Percentiles rank a stretch among this genome's conserved stretches.
These are phyloP conservation scores for Acacia crassicarpa DNA, from an alignment of 306 rosid genomes.

Conservation along the genomic window DNA sequence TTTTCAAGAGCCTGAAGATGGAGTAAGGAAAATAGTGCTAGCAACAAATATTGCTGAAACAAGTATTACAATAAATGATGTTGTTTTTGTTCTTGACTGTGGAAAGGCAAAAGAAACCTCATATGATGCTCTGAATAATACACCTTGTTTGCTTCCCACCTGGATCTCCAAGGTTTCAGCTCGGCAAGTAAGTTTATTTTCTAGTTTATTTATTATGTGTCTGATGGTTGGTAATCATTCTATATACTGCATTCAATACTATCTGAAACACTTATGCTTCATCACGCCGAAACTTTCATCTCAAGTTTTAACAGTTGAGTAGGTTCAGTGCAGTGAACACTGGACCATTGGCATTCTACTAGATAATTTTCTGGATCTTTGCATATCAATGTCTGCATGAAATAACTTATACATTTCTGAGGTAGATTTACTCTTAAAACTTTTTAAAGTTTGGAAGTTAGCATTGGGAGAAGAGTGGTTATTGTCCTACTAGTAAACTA, in stretches of 20 bases:
- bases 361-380: conserved; percentile 9
- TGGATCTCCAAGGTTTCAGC: conserved; percentile 99
- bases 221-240: conserved; percentile 6
- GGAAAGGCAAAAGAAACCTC: conserved; percentile 99
- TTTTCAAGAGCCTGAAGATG: conserved; percentile 77
- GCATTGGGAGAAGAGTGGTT: conserved; percentile 14
- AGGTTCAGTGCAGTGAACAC: background rate
- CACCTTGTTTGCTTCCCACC: conserved; percentile 96
- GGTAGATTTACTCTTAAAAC: conserved; percentile 4
- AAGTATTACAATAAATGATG: conserved; percentile 89
- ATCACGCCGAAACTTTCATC: background rate
- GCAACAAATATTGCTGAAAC: conserved; percentile 99
- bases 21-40: conserved; percentile 89
- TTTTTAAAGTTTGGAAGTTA: background rate
- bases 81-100: conserved; percentile 92
- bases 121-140: conserved; percentile 93
- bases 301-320: conserved; percentile 9
- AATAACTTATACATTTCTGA: background rate
- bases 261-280: conserved; percentile 12
- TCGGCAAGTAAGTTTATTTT: conserved; percentile 74
- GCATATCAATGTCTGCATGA: conserved; percentile 7
- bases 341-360: background rate
- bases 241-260: background rate
- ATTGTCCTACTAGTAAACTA: background rate
- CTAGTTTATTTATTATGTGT: conserved; percentile 42